Base-by-base conservation (phyloP, 2,329 filamentous ascomycete species). In the Verticillium nubilum region DNA sequence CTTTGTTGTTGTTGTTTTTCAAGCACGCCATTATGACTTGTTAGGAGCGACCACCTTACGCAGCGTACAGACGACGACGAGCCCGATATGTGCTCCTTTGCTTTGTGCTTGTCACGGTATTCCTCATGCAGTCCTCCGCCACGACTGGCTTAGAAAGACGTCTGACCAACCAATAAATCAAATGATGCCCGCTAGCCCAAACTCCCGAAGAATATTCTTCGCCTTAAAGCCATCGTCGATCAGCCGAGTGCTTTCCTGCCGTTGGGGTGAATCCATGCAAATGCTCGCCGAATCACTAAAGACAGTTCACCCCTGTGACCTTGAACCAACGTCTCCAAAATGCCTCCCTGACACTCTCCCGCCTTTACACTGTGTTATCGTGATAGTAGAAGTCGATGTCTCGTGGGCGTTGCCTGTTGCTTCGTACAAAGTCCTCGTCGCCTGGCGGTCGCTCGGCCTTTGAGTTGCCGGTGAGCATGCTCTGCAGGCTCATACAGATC, bases 381-480 rank as follows among this genome's bases (percentile, higher is more conserved):
- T 99, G 92, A 71, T 97, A 99, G 65, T 92, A 86, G 71, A 98
- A 99, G 67, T 90, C 87, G 63, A 99, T 96, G 74, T 99, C 93
- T 67, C 89, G 84, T 53, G 94, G 92, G 42, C 94, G 82, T 64
- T 87, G 83, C 27, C 85, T 86, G 70, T 97, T 97, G 62, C 85
- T 86, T 58, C 85, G 81, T 27, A 97, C 92, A 69, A 99, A 98
- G 12, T 95, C 89, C 59, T 89, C 90, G 69, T 99, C 92, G 4
- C 94, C 95, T 0, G 90, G 89, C 0, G 95, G 95, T 33, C 95
- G 83, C 76, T 98, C 93, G 68, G 94, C 89, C 76, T 93, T 94
- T 12, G 86, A 89, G 73, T 99, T 99, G 62, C 94, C 92, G 1
- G 95, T 97, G 70, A 99, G 76, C 95, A 99, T 99, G 78, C 92